Percentiles rank a stretch among this genome's conserved stretches.
Evolutionary conservation across 1,284 basidiomycete species (phyloP).

Genomic region (Cryptococcus hybrid): DNA sequence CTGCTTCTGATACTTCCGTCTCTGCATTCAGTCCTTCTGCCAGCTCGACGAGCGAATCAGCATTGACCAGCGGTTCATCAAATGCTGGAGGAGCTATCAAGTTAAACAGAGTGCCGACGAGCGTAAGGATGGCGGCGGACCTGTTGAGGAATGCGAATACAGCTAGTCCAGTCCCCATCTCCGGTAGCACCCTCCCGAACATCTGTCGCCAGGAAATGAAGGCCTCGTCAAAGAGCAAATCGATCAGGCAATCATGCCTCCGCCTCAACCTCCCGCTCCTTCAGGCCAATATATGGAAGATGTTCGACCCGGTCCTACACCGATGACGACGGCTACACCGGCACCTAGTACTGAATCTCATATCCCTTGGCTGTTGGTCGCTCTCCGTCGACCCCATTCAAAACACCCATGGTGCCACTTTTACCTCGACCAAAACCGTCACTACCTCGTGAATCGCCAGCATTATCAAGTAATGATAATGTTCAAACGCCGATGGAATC

Average conservation of each 20-base stretch:
- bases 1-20: constrained; percentile 17
- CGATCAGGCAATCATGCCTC: constrained; percentile 18
- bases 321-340: constrained; percentile 23
- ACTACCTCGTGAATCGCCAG: constrained; percentile 21
- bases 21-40: constrained; percentile 27
- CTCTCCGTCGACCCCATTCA: constrained; percentile 11
- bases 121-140: constrained; percentile 55
- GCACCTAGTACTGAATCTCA: constrained; percentile 8
- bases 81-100: constrained; percentile 46
- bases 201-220: background rate
- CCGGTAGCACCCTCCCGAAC: background rate
- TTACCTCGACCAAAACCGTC: constrained; percentile 26
- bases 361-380: background rate
- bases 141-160: constrained; percentile 38
- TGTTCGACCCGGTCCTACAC: constrained; percentile 23
- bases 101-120: constrained; percentile 56
- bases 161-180: constrained; percentile 2
- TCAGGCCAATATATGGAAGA: constrained; percentile 14
- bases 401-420: constrained; percentile 17
- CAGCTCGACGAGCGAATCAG: constrained; percentile 24
- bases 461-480: too few species aligned
- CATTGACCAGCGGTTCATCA: constrained; percentile 27
- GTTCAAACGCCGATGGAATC: constrained; percentile 3
- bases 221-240: constrained; percentile 8
- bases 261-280: constrained; percentile 6